phyloP scores from a whole-genome alignment of 164 flowering plant species.

The Dillenia turbinata region DNA sequence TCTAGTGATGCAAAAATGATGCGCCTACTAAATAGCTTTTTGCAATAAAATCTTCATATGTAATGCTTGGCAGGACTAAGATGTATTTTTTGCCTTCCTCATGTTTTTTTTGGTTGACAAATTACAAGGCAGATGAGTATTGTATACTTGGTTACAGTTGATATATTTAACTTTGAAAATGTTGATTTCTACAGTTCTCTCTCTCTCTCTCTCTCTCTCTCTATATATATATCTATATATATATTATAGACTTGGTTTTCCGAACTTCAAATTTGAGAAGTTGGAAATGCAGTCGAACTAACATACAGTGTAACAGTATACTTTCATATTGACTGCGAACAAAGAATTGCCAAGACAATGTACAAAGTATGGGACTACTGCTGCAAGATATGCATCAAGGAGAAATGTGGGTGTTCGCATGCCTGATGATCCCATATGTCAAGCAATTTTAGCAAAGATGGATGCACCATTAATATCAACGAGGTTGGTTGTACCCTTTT shows the following conservation, averaged over 20 bases:
- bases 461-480: slow-evolving; percentile 78
- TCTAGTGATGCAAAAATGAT: too few relatives aligned
- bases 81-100: too few relatives aligned
- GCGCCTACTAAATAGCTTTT: too few relatives aligned
- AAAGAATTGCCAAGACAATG: slow-evolving; percentile 87
- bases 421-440: slow-evolving; percentile 82
- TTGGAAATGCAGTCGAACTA: background rate
- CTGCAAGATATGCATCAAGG: slow-evolving; percentile 56
- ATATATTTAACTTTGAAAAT: too few relatives aligned
- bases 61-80: too few relatives aligned
- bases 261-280: background rate
- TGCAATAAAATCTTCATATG: too few relatives aligned
- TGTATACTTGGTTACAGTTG: too few relatives aligned
- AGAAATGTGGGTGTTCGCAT: slow-evolving; percentile 83
- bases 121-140: too few relatives aligned
- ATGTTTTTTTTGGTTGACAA: too few relatives aligned
- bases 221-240: too few relatives aligned
- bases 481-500: slow-evolving; percentile 36
- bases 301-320: slow-evolving; percentile 48
- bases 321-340: slow-evolving; percentile 89
- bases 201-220: too few relatives aligned
- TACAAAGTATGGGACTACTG: slow-evolving; percentile 54
- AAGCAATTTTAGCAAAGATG: slow-evolving; percentile 69
- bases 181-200: too few relatives aligned
- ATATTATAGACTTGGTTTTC: slow-evolving; percentile 8